Evolutionary conservation across 75 land plant species (phyloP), one percentile per base, ranked within the genome.

Genomic region (Cunninghamia lanceolata): DNA sequence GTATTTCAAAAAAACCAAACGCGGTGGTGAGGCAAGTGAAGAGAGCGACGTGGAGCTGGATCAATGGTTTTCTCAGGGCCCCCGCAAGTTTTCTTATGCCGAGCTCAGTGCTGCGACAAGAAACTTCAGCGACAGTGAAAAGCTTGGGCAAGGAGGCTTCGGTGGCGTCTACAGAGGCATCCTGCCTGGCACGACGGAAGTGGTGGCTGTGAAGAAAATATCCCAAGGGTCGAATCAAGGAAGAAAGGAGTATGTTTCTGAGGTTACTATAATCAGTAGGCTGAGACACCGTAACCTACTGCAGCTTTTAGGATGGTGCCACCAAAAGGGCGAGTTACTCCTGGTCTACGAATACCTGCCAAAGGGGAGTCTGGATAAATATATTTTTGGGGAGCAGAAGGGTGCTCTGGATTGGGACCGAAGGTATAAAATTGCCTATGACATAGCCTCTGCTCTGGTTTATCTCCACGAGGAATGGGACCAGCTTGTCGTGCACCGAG

Each of bases 281-380:
- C 53, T 87, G 9, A 74, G 87, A 38, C 88, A 87, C 80, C 81
- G 78, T 19, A 84, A 85, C 19, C 71, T 87, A 3, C 81, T 87
- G 46, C 53, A 25, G 88, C 88, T 87, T 2, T 34, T 38, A 43
- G 88, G 87, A 9, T 87, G 87, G 87, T 87, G 88, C 79, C 50
- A 50, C 16, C 19, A 76, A 19, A 40, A 38, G 5, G 78, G 25
- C 52, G 74, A 85, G 56, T 43, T 85, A 7, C 59, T 87, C 4
- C 88, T 87, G 19, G 87, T 87, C 6, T 87, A 87, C 56, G 88
- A 85, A 5, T 75, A 39, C 53, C 13, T 87, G 88, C 77, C 88
- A 0, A 87, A 87, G 0, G 88, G 87, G 0, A 84, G 87, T 54
- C 46, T 87, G 81, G 88, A 87, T 34, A 56, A 34, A 25, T n/a